phyloP scores from a whole-genome alignment of 495 filamentous ascomycete species.

The Penicillium simplicissimum region DNA sequence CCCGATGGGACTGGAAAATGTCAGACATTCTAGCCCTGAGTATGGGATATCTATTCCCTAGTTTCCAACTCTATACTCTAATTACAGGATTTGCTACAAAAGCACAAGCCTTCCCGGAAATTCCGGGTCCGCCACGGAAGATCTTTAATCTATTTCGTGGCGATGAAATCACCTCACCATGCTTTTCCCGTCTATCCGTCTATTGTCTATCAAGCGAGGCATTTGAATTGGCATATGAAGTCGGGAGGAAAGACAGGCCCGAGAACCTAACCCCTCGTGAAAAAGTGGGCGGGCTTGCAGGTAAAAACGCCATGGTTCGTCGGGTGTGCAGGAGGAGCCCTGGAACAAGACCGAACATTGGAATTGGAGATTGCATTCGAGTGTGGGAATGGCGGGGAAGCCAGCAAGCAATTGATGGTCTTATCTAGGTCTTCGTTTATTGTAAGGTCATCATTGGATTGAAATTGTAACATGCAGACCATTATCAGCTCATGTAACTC shows the following conservation, averaged over 20 bases:
- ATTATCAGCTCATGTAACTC: not conserved
- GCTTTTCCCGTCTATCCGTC: not conserved
- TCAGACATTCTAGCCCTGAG: not conserved
- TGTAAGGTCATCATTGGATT: no score
- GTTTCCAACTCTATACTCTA: not conserved
- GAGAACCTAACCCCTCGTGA: not conserved
- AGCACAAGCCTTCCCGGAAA: no score
- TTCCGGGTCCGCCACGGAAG: not conserved
- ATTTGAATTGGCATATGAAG: not conserved
- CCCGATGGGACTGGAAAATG: not conserved
- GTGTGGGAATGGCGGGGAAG: not conserved
- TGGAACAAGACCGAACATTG: constrained; percentile 4
- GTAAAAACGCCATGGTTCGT: constrained; percentile 1
- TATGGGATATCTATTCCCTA: not conserved
- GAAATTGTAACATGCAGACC: not conserved
- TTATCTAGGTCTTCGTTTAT: not conserved
- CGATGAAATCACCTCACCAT: not conserved
- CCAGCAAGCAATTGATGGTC: not conserved
- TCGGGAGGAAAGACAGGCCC: not conserved
- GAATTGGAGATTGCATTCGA: not conserved
- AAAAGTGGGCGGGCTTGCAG: not conserved
- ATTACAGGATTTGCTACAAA: no score
- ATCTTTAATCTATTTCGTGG: constrained; percentile 1
- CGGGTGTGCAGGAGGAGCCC: not conserved
- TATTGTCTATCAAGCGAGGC: not conserved